A percentile compares a stretch with the other conserved stretches of the same genome.
Evolutionary conservation across 2,329 filamentous ascomycete genomes (phyloP).

Genomic region (Colletotrichum cereale): DNA sequence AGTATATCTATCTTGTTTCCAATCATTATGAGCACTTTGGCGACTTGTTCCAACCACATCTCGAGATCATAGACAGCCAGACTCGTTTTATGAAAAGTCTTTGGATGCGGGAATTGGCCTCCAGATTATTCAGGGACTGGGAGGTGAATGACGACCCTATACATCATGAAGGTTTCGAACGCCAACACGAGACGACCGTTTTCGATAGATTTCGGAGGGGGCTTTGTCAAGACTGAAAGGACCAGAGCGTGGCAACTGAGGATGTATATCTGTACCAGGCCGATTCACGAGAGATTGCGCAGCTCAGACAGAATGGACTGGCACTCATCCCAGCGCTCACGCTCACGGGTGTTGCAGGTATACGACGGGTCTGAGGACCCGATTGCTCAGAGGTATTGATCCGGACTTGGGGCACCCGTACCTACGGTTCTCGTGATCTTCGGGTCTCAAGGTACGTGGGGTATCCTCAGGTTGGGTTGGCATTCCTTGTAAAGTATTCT

Average conservation of each 20-base stretch:
- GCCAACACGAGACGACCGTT: not conserved
- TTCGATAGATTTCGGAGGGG: not conserved
- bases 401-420: not conserved
- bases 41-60: not conserved
- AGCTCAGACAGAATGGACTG: not conserved
- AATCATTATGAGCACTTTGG: no score
- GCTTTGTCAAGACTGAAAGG: not conserved
- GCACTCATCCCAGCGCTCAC: not conserved
- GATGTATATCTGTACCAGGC: not conserved
- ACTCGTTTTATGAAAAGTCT: not conserved
- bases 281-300: not conserved
- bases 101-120: not conserved
- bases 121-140: not conserved
- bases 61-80: not conserved
- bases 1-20: not conserved
- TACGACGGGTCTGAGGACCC: not conserved
- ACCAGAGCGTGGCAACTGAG: not conserved
- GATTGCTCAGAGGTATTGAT: not conserved
- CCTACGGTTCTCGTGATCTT: not conserved
- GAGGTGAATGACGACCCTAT: not conserved
- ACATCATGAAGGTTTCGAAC: not conserved
- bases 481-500: not conserved
- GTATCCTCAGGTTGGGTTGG: not conserved
- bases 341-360: not conserved
- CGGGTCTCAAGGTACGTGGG: not conserved